These are phyloP conservation scores for Sesbania bispinosa DNA, from an alignment of 306 rosid species.

Conservation along the genomic window DNA sequence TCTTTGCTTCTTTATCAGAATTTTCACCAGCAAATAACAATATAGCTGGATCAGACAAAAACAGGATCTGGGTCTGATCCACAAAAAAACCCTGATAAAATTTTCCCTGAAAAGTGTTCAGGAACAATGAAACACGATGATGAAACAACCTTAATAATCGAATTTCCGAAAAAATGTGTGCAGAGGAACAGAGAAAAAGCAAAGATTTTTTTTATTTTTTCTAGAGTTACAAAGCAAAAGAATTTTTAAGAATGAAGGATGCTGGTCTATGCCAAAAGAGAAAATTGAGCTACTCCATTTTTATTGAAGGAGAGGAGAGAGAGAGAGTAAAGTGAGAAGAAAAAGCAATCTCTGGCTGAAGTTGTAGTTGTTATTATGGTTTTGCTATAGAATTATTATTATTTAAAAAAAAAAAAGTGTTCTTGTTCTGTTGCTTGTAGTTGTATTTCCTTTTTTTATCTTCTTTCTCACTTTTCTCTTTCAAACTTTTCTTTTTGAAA, in stretches of 20 bases:
- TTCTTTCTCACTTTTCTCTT: not conserved
- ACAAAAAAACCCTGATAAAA: slow-evolving; percentile 39
- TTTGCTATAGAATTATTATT: slow-evolving; percentile 22
- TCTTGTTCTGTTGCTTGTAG: not conserved
- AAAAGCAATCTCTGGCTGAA: slow-evolving; percentile 58
- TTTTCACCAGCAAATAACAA: slow-evolving; percentile 16
- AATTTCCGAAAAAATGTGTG: slow-evolving; percentile 22
- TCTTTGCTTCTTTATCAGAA: slow-evolving; percentile 27
- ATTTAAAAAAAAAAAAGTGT: not conserved
- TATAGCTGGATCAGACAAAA: slow-evolving; percentile 46
- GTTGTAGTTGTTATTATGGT: slow-evolving; percentile 32
- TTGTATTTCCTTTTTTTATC: not conserved
- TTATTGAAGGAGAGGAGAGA: slow-evolving; percentile 12
- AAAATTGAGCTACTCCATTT: slow-evolving; percentile 35
- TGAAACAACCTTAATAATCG: slow-evolving; percentile 31
- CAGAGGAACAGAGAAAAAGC: slow-evolving; percentile 12
- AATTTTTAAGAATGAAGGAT: slow-evolving; percentile 27
- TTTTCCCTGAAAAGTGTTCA: slow-evolving; percentile 35
- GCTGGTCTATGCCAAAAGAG: slow-evolving; percentile 37
- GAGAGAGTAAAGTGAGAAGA: slow-evolving; percentile 29
- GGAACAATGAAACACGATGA: slow-evolving; percentile 22
- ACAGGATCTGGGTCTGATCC: slow-evolving; percentile 87
- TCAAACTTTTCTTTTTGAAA: not conserved
- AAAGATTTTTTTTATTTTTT: not conserved
- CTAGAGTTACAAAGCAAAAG: not conserved